Evolutionary conservation across 2,329 filamentous ascomycete genomes (phyloP).

Genomic region (Decorospora gaudefroyi): DNA sequence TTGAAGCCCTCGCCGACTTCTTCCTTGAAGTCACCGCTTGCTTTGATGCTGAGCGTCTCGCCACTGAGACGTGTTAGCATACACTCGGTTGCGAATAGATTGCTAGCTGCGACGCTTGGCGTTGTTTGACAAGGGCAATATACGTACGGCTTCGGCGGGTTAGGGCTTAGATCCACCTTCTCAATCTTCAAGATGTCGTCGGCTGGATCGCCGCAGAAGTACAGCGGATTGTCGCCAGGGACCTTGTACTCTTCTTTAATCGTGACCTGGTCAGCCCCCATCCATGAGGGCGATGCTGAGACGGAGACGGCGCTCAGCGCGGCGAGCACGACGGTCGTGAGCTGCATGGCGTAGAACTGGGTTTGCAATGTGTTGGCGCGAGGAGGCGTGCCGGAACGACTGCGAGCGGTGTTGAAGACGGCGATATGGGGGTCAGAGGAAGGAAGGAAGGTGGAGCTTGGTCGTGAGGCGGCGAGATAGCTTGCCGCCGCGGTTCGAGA

Average conservation of each 20-base stretch:
- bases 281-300: constrained; percentile 45
- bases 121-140: neutral
- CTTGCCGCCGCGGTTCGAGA: constrained; percentile 5
- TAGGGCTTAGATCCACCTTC: constrained; percentile 78
- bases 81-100: too few species aligned
- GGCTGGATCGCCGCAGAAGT: constrained; percentile 72
- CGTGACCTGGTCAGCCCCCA: constrained; percentile 54
- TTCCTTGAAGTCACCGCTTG: constrained; percentile 73
- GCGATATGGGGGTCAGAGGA: neutral
- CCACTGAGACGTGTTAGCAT: constrained; percentile 62
- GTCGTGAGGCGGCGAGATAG: constrained; percentile 13
- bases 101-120: neutral
- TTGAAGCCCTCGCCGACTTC: constrained; percentile 77
- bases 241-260: constrained; percentile 64
- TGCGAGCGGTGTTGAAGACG: neutral
- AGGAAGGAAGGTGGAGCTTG: constrained; percentile 11
- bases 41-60: constrained; percentile 74
- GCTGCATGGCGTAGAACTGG: constrained; percentile 36
- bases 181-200: constrained; percentile 76
- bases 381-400: neutral
- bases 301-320: constrained; percentile 54
- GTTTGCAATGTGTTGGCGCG: neutral
- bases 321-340: constrained; percentile 47
- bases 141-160: constrained; percentile 83
- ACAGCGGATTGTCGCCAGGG: constrained; percentile 82